phyloP scores from a whole-genome alignment of 2,329 filamentous ascomycete genomes.

The Penicillium hesseltinei region DNA sequence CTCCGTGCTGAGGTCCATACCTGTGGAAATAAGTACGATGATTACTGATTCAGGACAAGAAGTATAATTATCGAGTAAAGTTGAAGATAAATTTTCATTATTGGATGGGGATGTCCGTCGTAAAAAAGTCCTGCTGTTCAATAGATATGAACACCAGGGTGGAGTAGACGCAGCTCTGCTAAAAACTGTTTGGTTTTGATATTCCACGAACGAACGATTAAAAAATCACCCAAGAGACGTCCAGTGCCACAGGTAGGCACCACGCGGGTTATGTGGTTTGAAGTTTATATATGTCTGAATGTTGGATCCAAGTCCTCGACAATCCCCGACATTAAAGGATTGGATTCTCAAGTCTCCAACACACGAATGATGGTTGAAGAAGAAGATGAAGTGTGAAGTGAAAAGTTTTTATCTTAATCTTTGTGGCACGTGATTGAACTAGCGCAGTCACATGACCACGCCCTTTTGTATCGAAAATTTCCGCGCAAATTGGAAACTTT shows the following conservation, averaged over 20 bases:
- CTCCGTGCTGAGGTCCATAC: neutral
- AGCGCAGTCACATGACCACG: conserved; percentile 11
- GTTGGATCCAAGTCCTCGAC: neutral
- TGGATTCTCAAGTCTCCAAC: neutral
- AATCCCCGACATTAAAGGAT: conserved; percentile 10
- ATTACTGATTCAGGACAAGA: neutral
- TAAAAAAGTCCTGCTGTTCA: conserved; percentile 47
- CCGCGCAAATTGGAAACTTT: conserved; percentile 16
- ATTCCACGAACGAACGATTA: conserved; percentile 46
- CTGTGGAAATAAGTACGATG: neutral
- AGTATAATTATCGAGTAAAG: neutral
- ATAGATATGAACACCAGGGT: conserved; percentile 45
- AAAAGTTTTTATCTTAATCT: conserved; percentile 7
- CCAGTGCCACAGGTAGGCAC: conserved; percentile 26
- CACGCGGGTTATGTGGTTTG: conserved; percentile 28
- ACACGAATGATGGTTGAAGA: neutral
- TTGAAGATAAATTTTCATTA: neutral
- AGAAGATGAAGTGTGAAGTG: neutral
- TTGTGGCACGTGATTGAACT: conserved; percentile 12
- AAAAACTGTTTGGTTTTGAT: conserved; percentile 50
- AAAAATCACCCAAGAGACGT: conserved; percentile 43
- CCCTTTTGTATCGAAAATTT: conserved; percentile 16
- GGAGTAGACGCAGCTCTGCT: conserved; percentile 52
- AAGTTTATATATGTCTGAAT: neutral
- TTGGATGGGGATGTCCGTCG: conserved; percentile 41